A percentile compares a stretch with the other conserved stretches of the same genome.
These are phyloP conservation scores for Colletotrichum costaricense DNA, from an alignment of 2,329 filamentous ascomycete species.

Conservation along the genomic window DNA sequence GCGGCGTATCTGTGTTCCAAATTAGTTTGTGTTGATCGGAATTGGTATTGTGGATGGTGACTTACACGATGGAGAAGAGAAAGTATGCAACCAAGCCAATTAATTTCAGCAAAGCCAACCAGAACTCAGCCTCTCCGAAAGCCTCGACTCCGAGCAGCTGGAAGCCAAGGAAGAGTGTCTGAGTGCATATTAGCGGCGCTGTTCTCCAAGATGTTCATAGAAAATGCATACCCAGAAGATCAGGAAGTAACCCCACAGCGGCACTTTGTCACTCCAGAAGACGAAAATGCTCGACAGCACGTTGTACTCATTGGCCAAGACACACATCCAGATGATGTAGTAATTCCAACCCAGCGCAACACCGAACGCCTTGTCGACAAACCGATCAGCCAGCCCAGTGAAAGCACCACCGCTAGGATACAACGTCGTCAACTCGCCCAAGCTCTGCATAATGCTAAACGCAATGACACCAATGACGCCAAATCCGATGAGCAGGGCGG, in stretches of 20 bases:
- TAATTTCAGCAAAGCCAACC: conserved; percentile 80
- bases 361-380: conserved; percentile 77
- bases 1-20: conserved; percentile 64
- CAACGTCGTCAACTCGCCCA: conserved; percentile 80
- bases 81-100: conserved; percentile 77
- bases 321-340: conserved; percentile 74
- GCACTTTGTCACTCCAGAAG: conserved; percentile 72
- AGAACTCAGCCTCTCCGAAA: conserved; percentile 85
- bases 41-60: not conserved
- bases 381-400: conserved; percentile 75
- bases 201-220: not conserved
- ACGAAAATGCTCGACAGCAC: conserved; percentile 73
- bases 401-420: conserved; percentile 79
- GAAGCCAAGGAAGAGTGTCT: conserved; percentile 71
- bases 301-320: conserved; percentile 79
- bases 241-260: conserved; percentile 75
- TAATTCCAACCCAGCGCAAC: conserved; percentile 80
- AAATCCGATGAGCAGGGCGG: conserved; percentile 79
- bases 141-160: conserved; percentile 79
- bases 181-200: not conserved
- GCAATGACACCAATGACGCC: conserved; percentile 78
- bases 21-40: not conserved
- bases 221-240: conserved; percentile 73
- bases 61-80: conserved; percentile 75
- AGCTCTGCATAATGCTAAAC: conserved; percentile 75